Percentiles rank a stretch among this genome's conserved stretches.
These are phyloP conservation scores for Rhizopus sp. DNA, from an alignment of 371 early-diverging fungal species.

Conservation along the genomic window DNA sequence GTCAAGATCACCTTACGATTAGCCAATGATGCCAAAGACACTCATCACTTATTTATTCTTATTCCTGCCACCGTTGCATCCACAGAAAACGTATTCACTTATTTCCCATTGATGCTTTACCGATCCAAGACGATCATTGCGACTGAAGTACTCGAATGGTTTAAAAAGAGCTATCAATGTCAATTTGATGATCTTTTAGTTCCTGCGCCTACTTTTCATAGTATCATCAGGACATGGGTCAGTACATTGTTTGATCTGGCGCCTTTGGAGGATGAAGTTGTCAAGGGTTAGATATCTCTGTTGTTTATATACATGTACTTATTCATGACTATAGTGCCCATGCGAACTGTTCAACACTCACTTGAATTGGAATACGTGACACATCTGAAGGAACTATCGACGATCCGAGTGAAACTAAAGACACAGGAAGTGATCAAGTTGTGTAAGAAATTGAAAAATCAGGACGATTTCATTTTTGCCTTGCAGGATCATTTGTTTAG, in stretches of 20 bases:
- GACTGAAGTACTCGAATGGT: background rate
- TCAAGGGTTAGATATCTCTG: background rate
- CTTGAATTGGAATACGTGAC: background rate
- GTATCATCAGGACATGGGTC: background rate
- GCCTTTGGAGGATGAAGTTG: background rate
- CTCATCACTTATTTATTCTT: background rate
- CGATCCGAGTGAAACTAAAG: background rate
- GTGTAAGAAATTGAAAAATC: background rate
- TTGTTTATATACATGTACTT: background rate
- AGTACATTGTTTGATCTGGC: background rate
- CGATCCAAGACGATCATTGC: background rate
- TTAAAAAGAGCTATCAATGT: background rate
- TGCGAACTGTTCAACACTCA: background rate
- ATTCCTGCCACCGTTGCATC: background rate
- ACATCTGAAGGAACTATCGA: background rate
- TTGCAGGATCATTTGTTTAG: background rate
- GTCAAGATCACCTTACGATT: background rate
- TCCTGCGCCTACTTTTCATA: background rate
- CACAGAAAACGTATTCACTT: background rate
- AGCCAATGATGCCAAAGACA: background rate
- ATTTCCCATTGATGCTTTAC: conserved; percentile 1
- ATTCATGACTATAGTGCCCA: background rate
- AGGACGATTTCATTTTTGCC: background rate
- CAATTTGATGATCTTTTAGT: background rate
- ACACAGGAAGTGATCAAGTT: background rate